Base-by-base conservation (phyloP, 169 alveolate species). In the Babesia ovata region DNA sequence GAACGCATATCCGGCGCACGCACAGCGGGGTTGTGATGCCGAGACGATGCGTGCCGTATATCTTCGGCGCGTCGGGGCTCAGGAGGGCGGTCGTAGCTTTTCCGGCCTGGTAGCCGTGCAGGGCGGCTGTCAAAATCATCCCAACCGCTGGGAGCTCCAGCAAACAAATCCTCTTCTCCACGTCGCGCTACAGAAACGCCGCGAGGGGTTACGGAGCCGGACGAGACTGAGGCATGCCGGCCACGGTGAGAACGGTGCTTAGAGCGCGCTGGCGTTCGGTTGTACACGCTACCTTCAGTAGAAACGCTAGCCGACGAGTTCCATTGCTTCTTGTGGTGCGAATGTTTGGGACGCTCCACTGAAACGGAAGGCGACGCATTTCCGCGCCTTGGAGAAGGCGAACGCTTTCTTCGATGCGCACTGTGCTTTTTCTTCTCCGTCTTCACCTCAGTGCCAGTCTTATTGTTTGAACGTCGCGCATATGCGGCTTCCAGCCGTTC, bases 401-500 rank as follows among this genome's bases (percentile, higher is more conserved):
- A 45, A 29, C 39, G 46, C 44, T 73, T 62, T 26, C 62, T 56
- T 0, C 70, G 52, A 60, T 53, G 84, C 28, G 63, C 56, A 33
- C 36, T 63, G 53, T 61, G 70, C 53, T 61, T 61, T 79, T 45
- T 60, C 56, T 59, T 72, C 42, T 42, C 67, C 42, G 62, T 19
- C 36, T 50, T 61, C 29, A 45, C 49, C 53, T 62, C 62, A 71
- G 63, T 52, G 22, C 21, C 63, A 48, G 29, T 79, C 53, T 54
- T 74, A 33, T 42, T 82, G 33, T 49, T 11, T n/a, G 56, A 19
- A 0, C 22, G 2, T 33, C 54, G 79, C 39, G 79, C 90, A 54
- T 76, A 90, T 44, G 70, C 84, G n/a, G 81, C 54, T 54, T 90
- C 94, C 71, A 90, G 67, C 53, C 85, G 75, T 21, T 83, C 91